Conservation (phyloP, 140 eudicot genomes). For the Stevia rebaudiana region DNA sequence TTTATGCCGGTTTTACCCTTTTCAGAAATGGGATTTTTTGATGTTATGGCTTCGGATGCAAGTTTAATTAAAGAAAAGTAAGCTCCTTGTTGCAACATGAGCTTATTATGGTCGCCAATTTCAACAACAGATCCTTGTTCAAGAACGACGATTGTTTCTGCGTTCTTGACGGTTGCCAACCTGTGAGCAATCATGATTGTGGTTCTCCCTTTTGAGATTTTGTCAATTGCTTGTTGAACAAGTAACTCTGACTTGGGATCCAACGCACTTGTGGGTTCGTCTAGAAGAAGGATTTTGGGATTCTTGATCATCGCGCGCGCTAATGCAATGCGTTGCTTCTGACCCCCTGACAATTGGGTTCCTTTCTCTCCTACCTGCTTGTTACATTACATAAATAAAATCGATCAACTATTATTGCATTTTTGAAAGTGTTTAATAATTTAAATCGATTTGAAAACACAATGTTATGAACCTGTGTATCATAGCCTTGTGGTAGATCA, state of each 20-base stretch:
- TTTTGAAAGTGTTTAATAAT: no score
- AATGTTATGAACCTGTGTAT: constrained; percentile 39
- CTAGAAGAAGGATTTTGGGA: constrained; percentile 74
- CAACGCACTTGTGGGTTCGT: constrained; percentile 83
- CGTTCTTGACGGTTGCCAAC: constrained; percentile 70
- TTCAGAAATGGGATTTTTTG: constrained; percentile 26
- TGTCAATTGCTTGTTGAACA: constrained; percentile 75
- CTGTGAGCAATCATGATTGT: constrained; percentile 78
- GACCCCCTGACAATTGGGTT: constrained; percentile 77
- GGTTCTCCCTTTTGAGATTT: constrained; percentile 68
- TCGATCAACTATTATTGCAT: constrained; percentile 2
- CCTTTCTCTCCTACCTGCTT: constrained; percentile 76
- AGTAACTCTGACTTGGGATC: constrained; percentile 62
- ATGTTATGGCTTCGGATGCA: constrained; percentile 56
- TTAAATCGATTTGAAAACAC: background rate
- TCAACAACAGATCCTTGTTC: constrained; percentile 69
- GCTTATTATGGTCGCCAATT: constrained; percentile 62
- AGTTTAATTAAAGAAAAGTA: constrained; percentile 56
- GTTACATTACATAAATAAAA: background rate
- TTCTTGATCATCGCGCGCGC: constrained; percentile 88
- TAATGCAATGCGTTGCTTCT: constrained; percentile 72
- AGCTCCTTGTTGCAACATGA: constrained; percentile 65
- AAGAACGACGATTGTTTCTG: constrained; percentile 55
- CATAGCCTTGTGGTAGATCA: constrained; percentile 68
- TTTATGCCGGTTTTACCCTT: constrained; percentile 14